Base-by-base conservation (phyloP, 2,329 filamentous ascomycete species). In the Epichloe hybrida region DNA sequence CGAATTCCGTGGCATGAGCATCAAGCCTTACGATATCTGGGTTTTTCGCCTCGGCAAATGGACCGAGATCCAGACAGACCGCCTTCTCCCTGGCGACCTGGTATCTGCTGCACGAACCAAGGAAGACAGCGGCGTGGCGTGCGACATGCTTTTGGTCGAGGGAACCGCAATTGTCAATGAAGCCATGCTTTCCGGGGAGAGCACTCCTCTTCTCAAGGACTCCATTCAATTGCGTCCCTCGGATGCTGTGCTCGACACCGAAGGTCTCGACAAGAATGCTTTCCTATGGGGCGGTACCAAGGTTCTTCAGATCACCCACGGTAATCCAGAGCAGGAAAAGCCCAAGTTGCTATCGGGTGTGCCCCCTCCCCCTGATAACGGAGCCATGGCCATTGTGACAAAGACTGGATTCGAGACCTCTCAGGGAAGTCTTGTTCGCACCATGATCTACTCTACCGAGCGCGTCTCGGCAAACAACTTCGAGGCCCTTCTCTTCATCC, bases 391-490 rank as follows among this genome's bases (percentile, higher is more conserved):
- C 54, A 80, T 98, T 55, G 88, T 98, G 44, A 84, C 90, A 62
- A 97, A 96, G 78, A 98, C 93, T 50, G 93, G 93, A 12, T 98
- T 98, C 62, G 94, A 98, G 71, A 98, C 93, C 11, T 97, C 91
- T 51, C 94, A 98, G 70, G 93, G 93, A 56, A 96, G 89, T 68
- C 79, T 98, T 53, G 93, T 98, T 54, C 86, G 93, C 55, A 98
- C 93, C 58, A 98, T 98, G 93, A 98, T 98, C 62, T 98, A 95
- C 73, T 96, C 94, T 1, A 98, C 93, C 2, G 93, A 98, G 69
- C 88, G 91, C 57, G 91, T 98, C 23, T 97, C 91, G n/a, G 93
- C 93, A 59, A 96, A 96, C 72, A 97, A 98, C 63, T 83, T 84
- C 43, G 93, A 98, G 69, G 93, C 93, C 2, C 72, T 98, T n/a